Conservation (phyloP, 2,329 filamentous ascomycete species). For the Xylogone sp. region DNA sequence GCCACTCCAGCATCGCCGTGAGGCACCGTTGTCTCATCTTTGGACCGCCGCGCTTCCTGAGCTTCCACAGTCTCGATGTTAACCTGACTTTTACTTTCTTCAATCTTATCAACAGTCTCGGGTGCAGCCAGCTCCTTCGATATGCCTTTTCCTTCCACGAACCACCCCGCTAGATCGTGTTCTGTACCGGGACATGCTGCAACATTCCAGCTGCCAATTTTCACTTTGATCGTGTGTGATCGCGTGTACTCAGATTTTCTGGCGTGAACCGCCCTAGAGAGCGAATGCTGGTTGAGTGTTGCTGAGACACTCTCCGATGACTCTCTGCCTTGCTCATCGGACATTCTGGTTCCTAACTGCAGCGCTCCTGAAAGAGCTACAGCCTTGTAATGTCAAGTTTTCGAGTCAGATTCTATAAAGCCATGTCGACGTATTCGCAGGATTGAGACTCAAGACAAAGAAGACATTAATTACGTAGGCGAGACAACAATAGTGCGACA, state of each 20-base stretch:
- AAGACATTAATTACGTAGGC: neutral
- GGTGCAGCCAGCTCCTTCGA: conserved; percentile 58
- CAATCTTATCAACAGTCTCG: conserved; percentile 37
- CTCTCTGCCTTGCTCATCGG: neutral
- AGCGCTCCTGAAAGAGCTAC: neutral
- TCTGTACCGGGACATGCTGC: conserved; percentile 81
- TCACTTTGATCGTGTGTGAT: conserved; percentile 72
- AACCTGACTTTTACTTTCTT: conserved; percentile 24
- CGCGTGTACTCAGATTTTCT: conserved; percentile 77
- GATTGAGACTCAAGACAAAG: neutral
- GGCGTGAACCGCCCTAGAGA: conserved; percentile 65
- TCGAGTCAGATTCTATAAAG: neutral
- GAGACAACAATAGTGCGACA: neutral
- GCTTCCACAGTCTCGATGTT: conserved; percentile 40
- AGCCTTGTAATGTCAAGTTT: neutral
- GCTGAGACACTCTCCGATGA: conserved; percentile 1
- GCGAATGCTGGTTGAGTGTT: conserved; percentile 48
- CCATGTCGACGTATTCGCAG: neutral
- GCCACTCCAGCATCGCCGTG: conserved; percentile 35
- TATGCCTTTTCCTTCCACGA: conserved; percentile 71
- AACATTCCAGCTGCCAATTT: conserved; percentile 95
- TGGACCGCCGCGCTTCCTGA: conserved; percentile 41
- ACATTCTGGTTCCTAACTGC: neutral
- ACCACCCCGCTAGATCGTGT: conserved; percentile 86
- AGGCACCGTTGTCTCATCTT: conserved; percentile 39